Conservation (phyloP, 1,139 yeast genomes). For the Suhomyces atakaporum region DNA sequence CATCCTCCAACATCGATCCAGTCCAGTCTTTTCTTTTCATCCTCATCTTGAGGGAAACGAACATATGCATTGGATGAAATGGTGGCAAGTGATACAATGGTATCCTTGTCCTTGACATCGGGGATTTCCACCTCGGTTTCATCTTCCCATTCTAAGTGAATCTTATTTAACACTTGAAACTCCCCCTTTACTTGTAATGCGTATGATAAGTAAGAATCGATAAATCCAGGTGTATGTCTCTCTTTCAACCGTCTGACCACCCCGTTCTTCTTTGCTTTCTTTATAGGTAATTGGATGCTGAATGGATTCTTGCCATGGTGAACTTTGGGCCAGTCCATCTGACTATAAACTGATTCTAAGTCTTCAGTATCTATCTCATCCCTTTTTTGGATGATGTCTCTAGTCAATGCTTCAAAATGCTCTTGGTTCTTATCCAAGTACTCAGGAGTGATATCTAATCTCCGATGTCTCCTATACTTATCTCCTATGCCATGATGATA, state of each 20-base stretch:
- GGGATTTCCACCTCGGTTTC: constrained; percentile 59
- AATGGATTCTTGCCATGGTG: constrained; percentile 45
- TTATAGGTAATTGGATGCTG: constrained; percentile 36
- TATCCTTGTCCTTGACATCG: constrained; percentile 68
- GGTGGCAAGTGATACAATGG: constrained; percentile 74
- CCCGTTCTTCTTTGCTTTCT: constrained; percentile 17
- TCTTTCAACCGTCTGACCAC: constrained; percentile 52
- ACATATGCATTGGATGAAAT: constrained; percentile 95
- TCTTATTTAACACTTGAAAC: constrained; percentile 39
- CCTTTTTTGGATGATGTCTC: constrained; percentile 8
- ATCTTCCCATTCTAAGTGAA: constrained; percentile 57
- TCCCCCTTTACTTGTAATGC: constrained; percentile 51
- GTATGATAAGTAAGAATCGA: constrained; percentile 65
- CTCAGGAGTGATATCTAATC: constrained; percentile 50
- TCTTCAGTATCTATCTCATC: constrained; percentile 15
- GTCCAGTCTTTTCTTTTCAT: constrained; percentile 53
- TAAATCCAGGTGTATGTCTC: constrained; percentile 59
- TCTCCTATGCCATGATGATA: constrained; percentile 54
- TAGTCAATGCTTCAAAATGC: constrained; percentile 10
- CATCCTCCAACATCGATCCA: constrained; percentile 84
- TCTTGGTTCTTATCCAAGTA: constrained; percentile 27
- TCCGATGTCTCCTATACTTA: constrained; percentile 35
- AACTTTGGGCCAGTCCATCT: constrained; percentile 43
- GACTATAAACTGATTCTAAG: constrained; percentile 29
- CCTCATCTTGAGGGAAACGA: constrained; percentile 66